phyloP scores from a whole-genome alignment of 225 moss, liverwort and hornwort genomes.

The Lunularia cruciata region DNA sequence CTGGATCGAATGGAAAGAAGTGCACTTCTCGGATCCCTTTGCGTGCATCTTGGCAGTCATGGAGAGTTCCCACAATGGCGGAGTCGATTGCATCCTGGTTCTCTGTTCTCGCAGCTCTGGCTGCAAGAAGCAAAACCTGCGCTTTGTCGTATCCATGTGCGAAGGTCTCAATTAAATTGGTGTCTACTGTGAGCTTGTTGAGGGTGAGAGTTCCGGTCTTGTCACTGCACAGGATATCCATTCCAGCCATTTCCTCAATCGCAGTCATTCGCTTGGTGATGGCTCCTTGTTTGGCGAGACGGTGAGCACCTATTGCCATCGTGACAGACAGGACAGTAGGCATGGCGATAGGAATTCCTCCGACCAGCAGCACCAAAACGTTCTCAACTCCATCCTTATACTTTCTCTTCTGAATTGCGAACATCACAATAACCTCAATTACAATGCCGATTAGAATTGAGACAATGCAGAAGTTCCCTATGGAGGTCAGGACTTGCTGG shows the following conservation, averaged over 20 bases:
- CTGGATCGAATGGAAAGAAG: constrained; percentile 49
- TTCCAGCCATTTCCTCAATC: constrained; percentile 38
- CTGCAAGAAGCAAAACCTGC: constrained; percentile 21
- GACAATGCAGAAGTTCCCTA: constrained; percentile 37
- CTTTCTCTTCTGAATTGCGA: constrained; percentile 20
- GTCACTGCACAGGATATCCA: constrained; percentile 37
- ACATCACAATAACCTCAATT: constrained; percentile 32
- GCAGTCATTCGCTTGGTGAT: constrained; percentile 42
- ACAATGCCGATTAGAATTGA: constrained; percentile 28
- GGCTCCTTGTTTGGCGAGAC: constrained; percentile 30
- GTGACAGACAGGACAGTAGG: constrained; percentile 32
- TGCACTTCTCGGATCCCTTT: constrained; percentile 37
- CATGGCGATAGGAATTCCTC: constrained; percentile 42
- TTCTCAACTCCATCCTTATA: constrained; percentile 28
- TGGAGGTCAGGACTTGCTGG: constrained; percentile 28
- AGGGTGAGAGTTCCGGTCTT: constrained; percentile 35
- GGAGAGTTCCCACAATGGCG: constrained; percentile 15
- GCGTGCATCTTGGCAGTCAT: constrained; percentile 12
- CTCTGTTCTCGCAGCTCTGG: constrained; percentile 31
- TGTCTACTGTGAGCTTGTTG: constrained; percentile 35
- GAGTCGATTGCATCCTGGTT: constrained; percentile 28
- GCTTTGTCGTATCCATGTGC: constrained; percentile 21
- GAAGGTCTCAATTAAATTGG: constrained; percentile 30
- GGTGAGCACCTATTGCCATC: constrained; percentile 33
- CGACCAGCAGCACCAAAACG: constrained; percentile 25